Percentiles rank a stretch among this genome's conserved stretches.
Evolutionary conservation across 768 basidiomycete genomes (phyloP).

Genomic region (Coprinopsis cinerea): DNA sequence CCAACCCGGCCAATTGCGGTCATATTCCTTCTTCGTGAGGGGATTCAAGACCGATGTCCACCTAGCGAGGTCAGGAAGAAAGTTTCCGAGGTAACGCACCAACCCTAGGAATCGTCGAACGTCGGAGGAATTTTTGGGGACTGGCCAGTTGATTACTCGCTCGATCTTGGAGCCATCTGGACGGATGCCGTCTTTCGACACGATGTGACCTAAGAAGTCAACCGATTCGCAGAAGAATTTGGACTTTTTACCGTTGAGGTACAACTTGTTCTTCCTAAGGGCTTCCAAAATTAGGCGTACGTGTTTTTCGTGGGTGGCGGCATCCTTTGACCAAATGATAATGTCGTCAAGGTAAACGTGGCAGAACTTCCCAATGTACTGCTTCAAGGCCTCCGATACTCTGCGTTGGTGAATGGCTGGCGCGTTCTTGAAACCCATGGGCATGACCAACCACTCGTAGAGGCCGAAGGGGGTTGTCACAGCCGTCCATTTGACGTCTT

Average conservation of each 20-base stretch:
- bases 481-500: constrained; percentile 25
- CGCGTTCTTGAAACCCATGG: constrained; percentile 19
- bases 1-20: constrained; percentile 6
- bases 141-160: constrained; percentile 23
- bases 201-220: constrained; percentile 28
- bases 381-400: constrained; percentile 20
- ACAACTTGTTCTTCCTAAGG: background rate
- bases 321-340: constrained; percentile 18
- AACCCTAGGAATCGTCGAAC: constrained; percentile 11
- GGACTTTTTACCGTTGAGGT: constrained; percentile 14
- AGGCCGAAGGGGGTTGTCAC: constrained; percentile 32
- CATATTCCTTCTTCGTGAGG: background rate
- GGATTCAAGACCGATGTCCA: constrained; percentile 1
- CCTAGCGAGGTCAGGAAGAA: constrained; percentile 10
- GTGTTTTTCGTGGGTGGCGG: constrained; percentile 12
- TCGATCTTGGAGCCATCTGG: constrained; percentile 17
- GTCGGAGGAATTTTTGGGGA: background rate
- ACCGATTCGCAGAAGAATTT: constrained; percentile 18
- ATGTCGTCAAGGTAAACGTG: constrained; percentile 23
- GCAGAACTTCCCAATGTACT: constrained; percentile 19
- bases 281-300: constrained; percentile 13
- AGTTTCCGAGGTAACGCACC: constrained; percentile 8
- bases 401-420: constrained; percentile 24
- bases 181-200: constrained; percentile 26
- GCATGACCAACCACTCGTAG: constrained; percentile 41